Evolutionary conservation across 2,329 filamentous ascomycete genomes (phyloP), one percentile per base, ranked within the genome.

Genomic region (Phoma sp.): DNA sequence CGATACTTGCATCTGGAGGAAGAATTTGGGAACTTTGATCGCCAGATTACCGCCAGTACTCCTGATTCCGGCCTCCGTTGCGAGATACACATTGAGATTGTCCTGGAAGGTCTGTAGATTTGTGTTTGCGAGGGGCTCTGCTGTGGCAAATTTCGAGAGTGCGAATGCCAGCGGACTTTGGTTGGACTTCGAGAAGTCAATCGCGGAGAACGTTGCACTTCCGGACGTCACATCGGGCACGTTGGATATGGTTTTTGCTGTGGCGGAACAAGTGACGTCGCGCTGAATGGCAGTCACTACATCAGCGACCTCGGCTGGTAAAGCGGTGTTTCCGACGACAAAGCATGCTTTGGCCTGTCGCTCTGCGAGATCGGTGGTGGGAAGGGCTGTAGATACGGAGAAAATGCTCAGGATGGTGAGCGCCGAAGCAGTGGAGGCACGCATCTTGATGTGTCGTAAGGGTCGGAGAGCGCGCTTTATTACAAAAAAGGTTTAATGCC

Each of bases 21-120:
- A 86, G 79, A 87, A 87, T 71, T 86, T 86, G 57, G 84, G 84
- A 4, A 83, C 81, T 71, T 86, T 86, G 72, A 86, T 82, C 2
- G 77, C 80, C 14, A 86, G 72, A 50, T 65, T 77, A 2, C 83
- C 84, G 8, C 78, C 80, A 6, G 79, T 78, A 22, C 80, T 82
- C 18, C 84, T 76, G 43, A 87, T 75, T 1, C 82, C 84, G 1
- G 82, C 83, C 70, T 86, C 84, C 4, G 84, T 86, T 0, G 84
- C 84, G 3, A 82, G 71, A 63, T 87, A 86, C 8, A 80, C 79
- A 65, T 85, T 79, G 38, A 86, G 77, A 57, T 77, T 66, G 62
- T 83, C 74, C 67, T 84, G 76, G 73, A 86, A 85, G 18, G 71
- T 70, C 4, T 74, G 67, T 11, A 87, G 77, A 63, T 86, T 75